A percentile compares a stretch with the other conserved stretches of the same genome.
Conservation (phyloP, 129 eudicot genomes). For the sunflower (Helianthus annuus) region DNA sequence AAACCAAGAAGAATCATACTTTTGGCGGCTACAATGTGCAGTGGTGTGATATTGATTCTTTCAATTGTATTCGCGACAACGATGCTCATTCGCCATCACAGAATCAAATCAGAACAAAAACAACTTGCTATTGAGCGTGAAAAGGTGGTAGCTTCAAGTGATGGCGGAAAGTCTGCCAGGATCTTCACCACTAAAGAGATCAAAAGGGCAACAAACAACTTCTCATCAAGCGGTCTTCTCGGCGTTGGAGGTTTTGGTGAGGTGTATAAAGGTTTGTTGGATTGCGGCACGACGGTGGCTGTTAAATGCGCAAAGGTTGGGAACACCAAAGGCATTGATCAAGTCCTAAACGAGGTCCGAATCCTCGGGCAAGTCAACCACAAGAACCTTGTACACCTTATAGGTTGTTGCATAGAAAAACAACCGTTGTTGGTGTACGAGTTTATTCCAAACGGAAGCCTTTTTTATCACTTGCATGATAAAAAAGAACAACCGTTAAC, state of each 20-base stretch:
- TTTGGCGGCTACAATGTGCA: conserved; percentile 20
- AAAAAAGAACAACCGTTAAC: conserved; percentile 33
- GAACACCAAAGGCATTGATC: conserved; percentile 57
- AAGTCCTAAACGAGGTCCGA: conserved; percentile 75
- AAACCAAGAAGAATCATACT: conserved; percentile 11
- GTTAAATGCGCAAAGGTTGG: conserved; percentile 74
- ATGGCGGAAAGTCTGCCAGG: conserved; percentile 58
- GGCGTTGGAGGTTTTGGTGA: conserved; percentile 83
- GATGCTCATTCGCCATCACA: conserved; percentile 12
- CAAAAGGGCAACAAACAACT: conserved; percentile 57
- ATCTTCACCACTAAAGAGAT: conserved; percentile 59
- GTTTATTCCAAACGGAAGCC: conserved; percentile 59
- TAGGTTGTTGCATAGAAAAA: conserved; percentile 73
- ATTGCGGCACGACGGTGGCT: conserved; percentile 59
- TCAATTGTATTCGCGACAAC: neutral
- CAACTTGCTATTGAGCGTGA: conserved; percentile 53
- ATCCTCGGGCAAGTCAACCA: conserved; percentile 86
- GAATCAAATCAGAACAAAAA: conserved; percentile 38
- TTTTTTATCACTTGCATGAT: conserved; percentile 52
- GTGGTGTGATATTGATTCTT: conserved; percentile 14
- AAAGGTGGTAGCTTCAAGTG: conserved; percentile 52
- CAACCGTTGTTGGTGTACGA: conserved; percentile 69
- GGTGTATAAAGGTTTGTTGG: conserved; percentile 68
- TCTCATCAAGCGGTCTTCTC: conserved; percentile 53
- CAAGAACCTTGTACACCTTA: conserved; percentile 58